Evolutionary conservation across 176 grass and related monocot genomes (phyloP).

Genomic region (Oropetium thomaeum): DNA sequence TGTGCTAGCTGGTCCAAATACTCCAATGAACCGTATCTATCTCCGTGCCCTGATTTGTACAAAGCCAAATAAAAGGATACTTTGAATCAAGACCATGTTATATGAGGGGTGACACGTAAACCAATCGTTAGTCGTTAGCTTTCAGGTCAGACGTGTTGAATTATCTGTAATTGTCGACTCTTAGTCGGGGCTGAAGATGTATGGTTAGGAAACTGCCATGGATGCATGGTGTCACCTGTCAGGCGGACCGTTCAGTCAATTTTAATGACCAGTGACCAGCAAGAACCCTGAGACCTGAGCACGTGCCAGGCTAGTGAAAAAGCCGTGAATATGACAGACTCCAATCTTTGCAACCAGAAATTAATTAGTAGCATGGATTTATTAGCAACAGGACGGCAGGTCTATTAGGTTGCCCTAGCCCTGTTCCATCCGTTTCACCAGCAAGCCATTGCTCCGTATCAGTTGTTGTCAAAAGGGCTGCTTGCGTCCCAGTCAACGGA

Average conservation of each 20-base stretch:
- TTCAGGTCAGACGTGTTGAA: not conserved
- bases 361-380: not conserved
- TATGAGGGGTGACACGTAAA: not conserved
- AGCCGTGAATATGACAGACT: too few relatives aligned
- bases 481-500: too few relatives aligned
- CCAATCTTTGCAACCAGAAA: not conserved
- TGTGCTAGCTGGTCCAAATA: not conserved
- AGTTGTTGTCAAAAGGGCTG: too few relatives aligned
- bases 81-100: not conserved
- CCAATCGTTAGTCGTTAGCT: not conserved
- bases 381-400: not conserved
- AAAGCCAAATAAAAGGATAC: not conserved
- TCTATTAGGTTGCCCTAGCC: not conserved
- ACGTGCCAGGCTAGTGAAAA: not conserved
- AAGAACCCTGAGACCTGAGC: not conserved
- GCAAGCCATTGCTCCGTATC: not conserved
- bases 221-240: conserved; percentile 12
- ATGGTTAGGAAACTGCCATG: not conserved
- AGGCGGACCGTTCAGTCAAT: not conserved
- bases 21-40: not conserved
- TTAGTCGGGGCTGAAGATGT: not conserved
- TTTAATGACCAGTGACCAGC: not conserved
- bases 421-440: conserved; percentile 14
- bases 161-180: conserved; percentile 5
- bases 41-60: not conserved